These are phyloP conservation scores for Aspergillus kassunensis DNA, from an alignment of 495 filamentous ascomycete species.

Conservation along the genomic window DNA sequence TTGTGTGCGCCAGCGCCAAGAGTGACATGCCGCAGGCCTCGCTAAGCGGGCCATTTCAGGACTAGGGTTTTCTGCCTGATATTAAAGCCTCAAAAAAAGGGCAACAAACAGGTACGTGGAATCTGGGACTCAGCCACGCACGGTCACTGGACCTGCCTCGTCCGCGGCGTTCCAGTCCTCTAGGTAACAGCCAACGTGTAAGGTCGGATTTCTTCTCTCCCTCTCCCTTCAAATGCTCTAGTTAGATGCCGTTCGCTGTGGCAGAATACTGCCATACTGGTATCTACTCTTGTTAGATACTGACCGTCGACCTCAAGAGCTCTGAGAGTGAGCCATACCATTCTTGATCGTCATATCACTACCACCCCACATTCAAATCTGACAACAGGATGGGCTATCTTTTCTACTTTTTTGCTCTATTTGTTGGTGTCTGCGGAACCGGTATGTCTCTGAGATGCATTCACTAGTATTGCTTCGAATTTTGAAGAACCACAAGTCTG, in stretches of 20 bases:
- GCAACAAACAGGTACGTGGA: constrained; percentile 2
- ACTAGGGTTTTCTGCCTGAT: constrained; percentile 23
- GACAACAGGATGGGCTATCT: constrained; percentile 61
- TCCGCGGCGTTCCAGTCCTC: constrained; percentile 10
- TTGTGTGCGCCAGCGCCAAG: constrained; percentile 37
- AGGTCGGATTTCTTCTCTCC: not conserved
- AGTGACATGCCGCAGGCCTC: constrained; percentile 26
- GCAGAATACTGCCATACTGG: constrained; percentile 11
- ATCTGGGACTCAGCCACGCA: not conserved
- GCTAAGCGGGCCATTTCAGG: constrained; percentile 43
- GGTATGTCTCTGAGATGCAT: constrained; percentile 37
- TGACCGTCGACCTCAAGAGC: not conserved
- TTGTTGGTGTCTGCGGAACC: constrained; percentile 57
- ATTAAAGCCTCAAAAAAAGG: constrained; percentile 14
- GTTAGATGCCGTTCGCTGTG: not conserved
- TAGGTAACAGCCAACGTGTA: not conserved
- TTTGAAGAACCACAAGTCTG: not conserved
- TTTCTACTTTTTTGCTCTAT: constrained; percentile 68
- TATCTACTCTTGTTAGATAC: not conserved
- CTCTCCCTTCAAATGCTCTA: constrained; percentile 1
- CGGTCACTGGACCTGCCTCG: constrained; percentile 12
- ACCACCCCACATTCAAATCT: not conserved
- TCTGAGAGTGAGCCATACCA: not conserved
- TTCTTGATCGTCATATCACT: not conserved
- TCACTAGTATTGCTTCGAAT: not conserved